These are phyloP conservation scores for Coriaria nepalensis DNA, from an alignment of 306 rosid species.

Conservation along the genomic window DNA sequence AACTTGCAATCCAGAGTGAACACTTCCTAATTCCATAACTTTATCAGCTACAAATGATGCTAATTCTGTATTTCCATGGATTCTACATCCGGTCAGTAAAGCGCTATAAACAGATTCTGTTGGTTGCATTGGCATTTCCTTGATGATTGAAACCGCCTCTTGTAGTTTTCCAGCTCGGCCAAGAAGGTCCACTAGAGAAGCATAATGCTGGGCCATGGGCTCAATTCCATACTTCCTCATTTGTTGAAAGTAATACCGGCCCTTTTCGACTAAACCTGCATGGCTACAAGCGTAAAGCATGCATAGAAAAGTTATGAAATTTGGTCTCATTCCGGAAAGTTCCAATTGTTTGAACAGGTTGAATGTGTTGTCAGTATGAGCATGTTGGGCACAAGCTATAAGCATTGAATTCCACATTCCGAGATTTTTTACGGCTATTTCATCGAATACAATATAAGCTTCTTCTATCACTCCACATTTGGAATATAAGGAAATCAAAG, in stretches of 20 bases:
- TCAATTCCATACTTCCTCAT: slow-evolving; percentile 67
- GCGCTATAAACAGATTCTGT: slow-evolving; percentile 86
- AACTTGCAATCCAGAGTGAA: slow-evolving; percentile 56
- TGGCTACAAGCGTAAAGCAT: slow-evolving; percentile 85
- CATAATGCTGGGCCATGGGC: slow-evolving; percentile 61
- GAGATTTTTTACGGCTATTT: slow-evolving; percentile 44
- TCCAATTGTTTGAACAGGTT: slow-evolving; percentile 43
- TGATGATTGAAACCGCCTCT: slow-evolving; percentile 47
- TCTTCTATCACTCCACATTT: slow-evolving; percentile 69
- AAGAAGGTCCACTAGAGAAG: slow-evolving; percentile 73
- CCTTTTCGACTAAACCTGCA: slow-evolving; percentile 66
- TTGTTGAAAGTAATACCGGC: slow-evolving; percentile 33
- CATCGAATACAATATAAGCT: slow-evolving; percentile 51
- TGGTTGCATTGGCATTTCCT: slow-evolving; percentile 60
- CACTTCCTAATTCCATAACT: slow-evolving; percentile 32
- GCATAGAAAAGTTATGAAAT: slow-evolving; percentile 70
- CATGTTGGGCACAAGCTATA: slow-evolving; percentile 73
- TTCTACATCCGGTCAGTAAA: slow-evolving; percentile 65
- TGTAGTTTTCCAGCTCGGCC: slow-evolving; percentile 72
- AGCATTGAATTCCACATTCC: slow-evolving; percentile 93
- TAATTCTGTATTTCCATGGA: slow-evolving; percentile 59
- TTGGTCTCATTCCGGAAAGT: slow-evolving; percentile 52
- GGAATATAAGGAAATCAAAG: slow-evolving; percentile 59
- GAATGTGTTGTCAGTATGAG: slow-evolving; percentile 42
- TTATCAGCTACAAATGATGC: slow-evolving; percentile 67